Conservation (phyloP, 805 yeast genomes). For the Nakazawaea ambrosiae region DNA sequence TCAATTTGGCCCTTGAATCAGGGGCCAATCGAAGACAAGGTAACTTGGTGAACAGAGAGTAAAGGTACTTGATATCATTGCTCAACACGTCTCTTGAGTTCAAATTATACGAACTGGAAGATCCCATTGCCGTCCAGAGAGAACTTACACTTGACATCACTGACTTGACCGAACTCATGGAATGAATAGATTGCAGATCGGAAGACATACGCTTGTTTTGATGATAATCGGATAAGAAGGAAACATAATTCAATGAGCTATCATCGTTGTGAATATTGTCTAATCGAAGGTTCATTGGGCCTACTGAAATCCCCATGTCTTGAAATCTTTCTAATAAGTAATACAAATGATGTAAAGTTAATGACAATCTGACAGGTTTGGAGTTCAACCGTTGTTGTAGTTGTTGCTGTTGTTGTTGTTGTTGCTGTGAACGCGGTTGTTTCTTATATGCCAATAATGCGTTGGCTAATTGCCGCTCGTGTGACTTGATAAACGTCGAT, state of each 20-base stretch:
- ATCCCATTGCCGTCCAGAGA: conserved; percentile 27
- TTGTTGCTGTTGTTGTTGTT: conserved; percentile 6
- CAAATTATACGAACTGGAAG: conserved; percentile 24
- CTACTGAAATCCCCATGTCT: conserved; percentile 41
- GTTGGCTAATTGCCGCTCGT: conserved; percentile 53
- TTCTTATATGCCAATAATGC: conserved; percentile 50
- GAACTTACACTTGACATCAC: conserved; percentile 39
- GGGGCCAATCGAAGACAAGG: conserved; percentile 59
- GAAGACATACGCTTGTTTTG: conserved; percentile 21
- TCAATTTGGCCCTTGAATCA: conserved; percentile 49
- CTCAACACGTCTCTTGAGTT: conserved; percentile 33
- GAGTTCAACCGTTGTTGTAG: conserved; percentile 13
- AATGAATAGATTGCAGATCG: conserved; percentile 42
- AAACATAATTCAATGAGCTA: conserved; percentile 43
- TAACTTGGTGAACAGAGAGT: conserved; percentile 56
- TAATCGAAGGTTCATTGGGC: conserved; percentile 54
- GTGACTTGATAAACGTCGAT: conserved; percentile 45
- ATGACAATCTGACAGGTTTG: conserved; percentile 49
- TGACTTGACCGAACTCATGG: conserved; percentile 52
- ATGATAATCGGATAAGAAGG: conserved; percentile 52
- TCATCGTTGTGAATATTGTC: conserved; percentile 48
- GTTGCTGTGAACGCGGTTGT: conserved; percentile 10
- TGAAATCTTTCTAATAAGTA: conserved; percentile 52
- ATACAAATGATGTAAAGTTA: conserved; percentile 59
- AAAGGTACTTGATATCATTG: conserved; percentile 44